phyloP scores from a whole-genome alignment of 2,329 filamentous ascomycete genomes.

The Endoconidiophora polonica region DNA sequence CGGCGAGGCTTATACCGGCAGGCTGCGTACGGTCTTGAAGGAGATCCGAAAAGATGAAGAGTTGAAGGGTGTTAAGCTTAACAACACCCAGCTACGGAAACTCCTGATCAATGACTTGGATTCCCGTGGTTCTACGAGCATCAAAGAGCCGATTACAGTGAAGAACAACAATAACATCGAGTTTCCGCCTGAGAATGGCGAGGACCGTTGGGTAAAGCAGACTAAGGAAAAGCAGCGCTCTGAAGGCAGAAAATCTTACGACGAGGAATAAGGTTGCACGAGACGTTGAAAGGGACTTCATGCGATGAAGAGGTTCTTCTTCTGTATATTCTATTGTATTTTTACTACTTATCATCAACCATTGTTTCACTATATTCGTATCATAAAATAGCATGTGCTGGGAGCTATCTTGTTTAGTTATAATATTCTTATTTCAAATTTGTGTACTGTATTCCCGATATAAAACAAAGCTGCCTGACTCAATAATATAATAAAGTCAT shows the following conservation, averaged over 20 bases:
- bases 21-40: slow-evolving; percentile 27
- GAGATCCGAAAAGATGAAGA: slow-evolving; percentile 23
- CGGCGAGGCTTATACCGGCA: slow-evolving; percentile 34
- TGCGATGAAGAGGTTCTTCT: not conserved
- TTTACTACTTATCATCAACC: not conserved
- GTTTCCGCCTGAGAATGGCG: slow-evolving; percentile 18
- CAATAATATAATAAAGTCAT: slow-evolving; percentile 37
- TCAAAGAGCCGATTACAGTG: slow-evolving; percentile 17
- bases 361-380: too few species aligned
- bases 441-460: slow-evolving; percentile 6
- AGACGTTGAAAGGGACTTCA: not conserved
- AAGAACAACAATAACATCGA: slow-evolving; percentile 27
- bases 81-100: slow-evolving; percentile 17
- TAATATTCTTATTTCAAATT: not conserved
- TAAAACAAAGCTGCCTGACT: slow-evolving; percentile 5
- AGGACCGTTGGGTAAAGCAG: slow-evolving; percentile 3
- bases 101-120: slow-evolving; percentile 17
- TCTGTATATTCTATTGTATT: slow-evolving; percentile 6
- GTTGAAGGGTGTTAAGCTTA: slow-evolving; percentile 18
- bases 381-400: not conserved
- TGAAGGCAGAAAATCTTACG: slow-evolving; percentile 10
- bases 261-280: not conserved
- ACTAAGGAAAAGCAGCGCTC: slow-evolving; percentile 14
- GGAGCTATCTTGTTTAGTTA: not conserved
- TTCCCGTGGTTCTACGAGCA: not conserved